phyloP scores from a whole-genome alignment of 2,329 filamentous ascomycete species.

The Phialophora verrucosa region DNA sequence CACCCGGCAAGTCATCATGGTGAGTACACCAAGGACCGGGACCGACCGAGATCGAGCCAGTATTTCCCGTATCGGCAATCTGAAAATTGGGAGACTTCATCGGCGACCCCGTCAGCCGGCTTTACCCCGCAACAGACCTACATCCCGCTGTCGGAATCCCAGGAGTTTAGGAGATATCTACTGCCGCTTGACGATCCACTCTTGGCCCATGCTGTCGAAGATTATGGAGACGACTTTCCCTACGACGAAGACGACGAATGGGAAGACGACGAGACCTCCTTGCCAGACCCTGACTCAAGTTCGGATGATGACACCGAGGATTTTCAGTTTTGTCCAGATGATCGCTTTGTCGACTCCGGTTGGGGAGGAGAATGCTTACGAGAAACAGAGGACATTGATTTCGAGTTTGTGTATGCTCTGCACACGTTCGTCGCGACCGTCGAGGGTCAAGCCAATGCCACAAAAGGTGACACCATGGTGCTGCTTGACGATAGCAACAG shows the following conservation, averaged over 20 bases:
- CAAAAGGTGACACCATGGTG: slow-evolving; percentile 98
- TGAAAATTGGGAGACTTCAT: background rate
- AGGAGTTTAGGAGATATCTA: slow-evolving; percentile 46
- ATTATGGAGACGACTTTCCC: slow-evolving; percentile 20
- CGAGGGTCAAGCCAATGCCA: slow-evolving; percentile 96
- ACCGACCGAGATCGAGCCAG: slow-evolving; percentile 12
- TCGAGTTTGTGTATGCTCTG: slow-evolving; percentile 97
- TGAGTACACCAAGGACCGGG: slow-evolving; percentile 51
- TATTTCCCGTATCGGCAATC: slow-evolving; percentile 14
- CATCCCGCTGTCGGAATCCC: slow-evolving; percentile 31
- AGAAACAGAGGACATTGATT: slow-evolving; percentile 97
- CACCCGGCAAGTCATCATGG: slow-evolving; percentile 50
- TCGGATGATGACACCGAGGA: slow-evolving; percentile 67
- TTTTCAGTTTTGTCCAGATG: slow-evolving; percentile 62
- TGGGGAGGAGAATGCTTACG: slow-evolving; percentile 87
- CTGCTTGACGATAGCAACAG: slow-evolving; percentile 97
- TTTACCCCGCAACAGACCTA: slow-evolving; percentile 5
- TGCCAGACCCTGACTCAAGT: slow-evolving; percentile 53
- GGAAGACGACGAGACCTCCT: slow-evolving; percentile 45
- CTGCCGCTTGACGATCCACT: slow-evolving; percentile 52
- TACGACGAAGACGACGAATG: slow-evolving; percentile 36
- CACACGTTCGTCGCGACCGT: slow-evolving; percentile 98
- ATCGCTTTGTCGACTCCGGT: slow-evolving; percentile 71
- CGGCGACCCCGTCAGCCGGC: background rate
- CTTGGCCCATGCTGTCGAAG: slow-evolving; percentile 41